Evolutionary conservation across 2,329 filamentous ascomycete species (phyloP), one percentile per base, ranked within the genome.

Genomic region (Fusarium virguliforme): DNA sequence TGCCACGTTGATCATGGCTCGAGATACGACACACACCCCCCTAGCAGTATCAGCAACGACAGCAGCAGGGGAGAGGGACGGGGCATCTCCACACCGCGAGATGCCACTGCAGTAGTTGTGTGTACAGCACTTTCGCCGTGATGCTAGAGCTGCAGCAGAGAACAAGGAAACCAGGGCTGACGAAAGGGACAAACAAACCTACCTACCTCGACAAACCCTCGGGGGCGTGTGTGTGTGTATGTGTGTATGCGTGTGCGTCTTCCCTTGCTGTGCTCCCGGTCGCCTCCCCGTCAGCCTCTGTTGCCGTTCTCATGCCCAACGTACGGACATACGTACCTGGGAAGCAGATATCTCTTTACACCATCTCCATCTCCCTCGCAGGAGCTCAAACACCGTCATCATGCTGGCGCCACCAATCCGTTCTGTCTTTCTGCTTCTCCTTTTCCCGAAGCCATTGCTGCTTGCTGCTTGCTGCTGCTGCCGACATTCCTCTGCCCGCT

Each of bases 1-100:
- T 79, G 79, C 78, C 79, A 81, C 78, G 78, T 81, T 79, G 77
- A 78, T 76, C 62, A 64, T 68, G 65, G 67, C 65, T 74, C 74
- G 64, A 66, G 70, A 67, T 67, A 59, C 63, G 46, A 65, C 60
- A 67, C 64, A 75, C 71, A 30, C 67, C 55, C 73, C 67, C 71
- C 70, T 59, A 64, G 57, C 41, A 61, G 56, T 61, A 73, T 67
- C 64, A 68, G 67, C 55, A 71, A 67, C 41, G 60, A 64, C 57
- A 71, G 46, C 28, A 61, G 51, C 68, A 68, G 64, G 62, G 72
- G 66, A 63, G 64, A 62, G 37, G 60, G 46, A 70, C 71, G 59
- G 64, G 62, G 68, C 67, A 69, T 70, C 71, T 69, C 73, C 74
- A 72, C 74, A 75, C 64, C 65, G 66, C 71, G 64, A 73, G 59